Evolutionary conservation across 345 rosid genomes (phyloP).

Genomic region (Hevea brasiliensis): DNA sequence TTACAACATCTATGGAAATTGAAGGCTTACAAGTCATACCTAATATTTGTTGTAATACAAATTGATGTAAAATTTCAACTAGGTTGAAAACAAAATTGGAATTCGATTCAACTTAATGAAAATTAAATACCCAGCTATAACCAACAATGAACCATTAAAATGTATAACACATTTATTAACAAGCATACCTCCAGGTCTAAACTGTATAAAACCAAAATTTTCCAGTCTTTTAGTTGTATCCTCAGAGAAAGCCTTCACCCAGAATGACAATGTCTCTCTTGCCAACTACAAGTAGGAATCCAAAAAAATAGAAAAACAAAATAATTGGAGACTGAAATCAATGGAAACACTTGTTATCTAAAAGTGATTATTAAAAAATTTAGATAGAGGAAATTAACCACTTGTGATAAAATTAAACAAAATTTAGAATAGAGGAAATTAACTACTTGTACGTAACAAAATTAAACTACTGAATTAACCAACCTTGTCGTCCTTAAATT

Average conservation of each 20-base stretch:
- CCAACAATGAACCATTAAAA: not conserved
- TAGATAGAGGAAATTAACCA: not conserved
- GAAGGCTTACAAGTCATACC: slow-evolving; percentile 2
- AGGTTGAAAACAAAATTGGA: not conserved
- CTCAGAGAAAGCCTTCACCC: slow-evolving; percentile 99
- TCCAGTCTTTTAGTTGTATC: slow-evolving; percentile 96
- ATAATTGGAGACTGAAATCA: not conserved
- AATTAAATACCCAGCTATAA: not conserved
- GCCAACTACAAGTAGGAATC: slow-evolving; percentile 61
- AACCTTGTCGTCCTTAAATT: not conserved
- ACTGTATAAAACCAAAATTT: slow-evolving; percentile 92
- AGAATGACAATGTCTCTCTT: slow-evolving; percentile 91
- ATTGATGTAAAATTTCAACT: not conserved
- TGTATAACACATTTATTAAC: slow-evolving; percentile 8
- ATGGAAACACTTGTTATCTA: not conserved
- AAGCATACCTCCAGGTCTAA: slow-evolving; percentile 88
- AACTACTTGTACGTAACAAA: not conserved
- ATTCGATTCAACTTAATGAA: not conserved
- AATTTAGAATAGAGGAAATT: too few relatives aligned
- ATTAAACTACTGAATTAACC: not conserved
- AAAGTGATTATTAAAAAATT: not conserved
- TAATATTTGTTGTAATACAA: slow-evolving; percentile 3
- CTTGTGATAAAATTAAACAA: too few relatives aligned
- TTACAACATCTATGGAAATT: slow-evolving; percentile 1
- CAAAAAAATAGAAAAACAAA: slow-evolving; percentile 1